phyloP scores from a whole-genome alignment of 2,329 filamentous ascomycete genomes.

The Zalaria obscura region DNA sequence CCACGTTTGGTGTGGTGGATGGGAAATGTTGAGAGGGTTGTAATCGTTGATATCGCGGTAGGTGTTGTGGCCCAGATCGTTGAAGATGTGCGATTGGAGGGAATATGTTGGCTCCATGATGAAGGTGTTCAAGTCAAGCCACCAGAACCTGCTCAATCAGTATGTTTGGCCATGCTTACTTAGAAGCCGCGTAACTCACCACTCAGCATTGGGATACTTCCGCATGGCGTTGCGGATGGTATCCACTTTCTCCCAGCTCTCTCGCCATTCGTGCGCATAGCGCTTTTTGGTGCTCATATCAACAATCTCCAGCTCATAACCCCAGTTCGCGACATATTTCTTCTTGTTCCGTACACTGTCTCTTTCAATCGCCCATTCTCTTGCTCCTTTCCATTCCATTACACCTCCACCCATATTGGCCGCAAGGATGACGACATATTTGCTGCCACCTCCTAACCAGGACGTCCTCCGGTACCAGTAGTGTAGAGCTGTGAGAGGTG shows the following conservation, averaged over 20 bases:
- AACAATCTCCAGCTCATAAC: conserved; percentile 88
- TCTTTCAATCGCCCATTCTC: conserved; percentile 95
- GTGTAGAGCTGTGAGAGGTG: conserved; percentile 32
- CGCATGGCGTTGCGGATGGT: conserved; percentile 75
- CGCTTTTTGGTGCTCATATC: conserved; percentile 99
- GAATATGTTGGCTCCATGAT: conserved; percentile 94
- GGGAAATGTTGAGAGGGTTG: conserved; percentile 87
- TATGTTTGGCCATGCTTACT: conserved; percentile 1
- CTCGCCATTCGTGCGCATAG: conserved; percentile 97
- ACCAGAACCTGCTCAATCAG: conserved; percentile 74
- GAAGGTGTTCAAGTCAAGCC: conserved; percentile 93
- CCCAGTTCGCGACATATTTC: conserved; percentile 75
- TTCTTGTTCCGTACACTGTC: conserved; percentile 94
- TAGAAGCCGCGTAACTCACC: conserved; percentile 42
- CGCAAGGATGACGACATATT: conserved; percentile 83
- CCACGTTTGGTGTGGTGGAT: conserved; percentile 55
- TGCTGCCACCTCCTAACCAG: conserved; percentile 69
- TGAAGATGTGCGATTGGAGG: conserved; percentile 80
- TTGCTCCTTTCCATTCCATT: conserved; percentile 96
- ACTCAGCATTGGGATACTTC: conserved; percentile 93
- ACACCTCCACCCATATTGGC: conserved; percentile 93
- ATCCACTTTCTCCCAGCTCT: conserved; percentile 99
- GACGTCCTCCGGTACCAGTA: conserved; percentile 55
- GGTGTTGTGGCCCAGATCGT: conserved; percentile 55
- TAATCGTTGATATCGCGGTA: conserved; percentile 95